phyloP scores from a whole-genome alignment of 106 monocot species.

The Phalaenopsis equestris region DNA sequence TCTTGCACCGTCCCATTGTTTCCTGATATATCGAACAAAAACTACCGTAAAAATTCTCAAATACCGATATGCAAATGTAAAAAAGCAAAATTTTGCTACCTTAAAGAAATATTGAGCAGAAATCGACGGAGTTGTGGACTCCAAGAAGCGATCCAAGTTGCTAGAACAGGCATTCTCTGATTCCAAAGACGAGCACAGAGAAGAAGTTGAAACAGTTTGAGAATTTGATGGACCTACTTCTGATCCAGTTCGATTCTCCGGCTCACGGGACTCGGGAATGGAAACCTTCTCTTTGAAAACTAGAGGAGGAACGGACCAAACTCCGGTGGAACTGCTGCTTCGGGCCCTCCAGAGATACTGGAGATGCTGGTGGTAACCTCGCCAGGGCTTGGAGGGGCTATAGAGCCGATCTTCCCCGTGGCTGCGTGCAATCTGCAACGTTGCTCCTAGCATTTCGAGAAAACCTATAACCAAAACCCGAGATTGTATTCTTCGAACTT shows the following conservation, averaged over 20 bases:
- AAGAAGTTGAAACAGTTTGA: not conserved
- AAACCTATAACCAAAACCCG: not conserved
- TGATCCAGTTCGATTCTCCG: constrained; percentile 8
- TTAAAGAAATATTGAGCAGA: constrained; percentile 38
- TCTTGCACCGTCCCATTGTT: constrained; percentile 36
- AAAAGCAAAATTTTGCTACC: constrained; percentile 19
- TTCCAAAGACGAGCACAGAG: not conserved
- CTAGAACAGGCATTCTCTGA: constrained; percentile 7
- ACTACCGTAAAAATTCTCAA: not conserved
- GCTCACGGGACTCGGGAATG: constrained; percentile 6
- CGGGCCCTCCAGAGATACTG: constrained; percentile 1
- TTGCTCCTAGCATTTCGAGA: constrained; percentile 35
- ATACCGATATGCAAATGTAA: not conserved
- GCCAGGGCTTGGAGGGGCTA: constrained; percentile 22
- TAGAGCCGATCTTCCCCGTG: constrained; percentile 47
- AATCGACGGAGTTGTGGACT: constrained; percentile 45
- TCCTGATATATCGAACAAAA: constrained; percentile 17
- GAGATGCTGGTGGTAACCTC: constrained; percentile 14
- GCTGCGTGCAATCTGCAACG: constrained; percentile 29
- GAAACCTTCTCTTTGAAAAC: not conserved
- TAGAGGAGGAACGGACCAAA: not conserved
- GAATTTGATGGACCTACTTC: not conserved
- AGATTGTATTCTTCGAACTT: not conserved
- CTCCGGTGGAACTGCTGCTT: constrained; percentile 1
- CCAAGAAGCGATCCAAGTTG: constrained; percentile 59